Evolutionary conservation across 768 basidiomycete species (phyloP), one percentile per base, ranked within the genome.

Genomic region (Mycena crocata): DNA sequence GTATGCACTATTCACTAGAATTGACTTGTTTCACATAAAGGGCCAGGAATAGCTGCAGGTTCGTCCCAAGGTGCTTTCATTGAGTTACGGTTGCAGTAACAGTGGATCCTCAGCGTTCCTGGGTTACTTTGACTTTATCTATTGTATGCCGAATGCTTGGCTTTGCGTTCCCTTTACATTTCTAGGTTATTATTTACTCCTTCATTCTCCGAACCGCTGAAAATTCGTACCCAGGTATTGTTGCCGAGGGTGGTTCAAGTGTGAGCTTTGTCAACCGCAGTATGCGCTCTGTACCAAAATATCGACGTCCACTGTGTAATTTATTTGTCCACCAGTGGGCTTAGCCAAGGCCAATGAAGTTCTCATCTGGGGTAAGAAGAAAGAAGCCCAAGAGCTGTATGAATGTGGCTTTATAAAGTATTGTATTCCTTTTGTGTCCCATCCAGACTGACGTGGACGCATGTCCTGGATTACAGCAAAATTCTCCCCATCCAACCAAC

Each of bases 121-220:
- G n/a, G 90, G 90, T 1, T 86, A 90, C 64, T 91, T 92, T 64
- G 92, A 93, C 75, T 90, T 93, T 69, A 88, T 93, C 30, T 93
- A 91, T 68, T 83, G 86, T 28, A 75, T 92, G 64, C 87, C 89
- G 2, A 79, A 82, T 61, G 84, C 80, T 0, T 93, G 89, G 87
- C 74, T 93, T 5, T 86, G 86, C 37, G 82, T 88, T 0, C 91
- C 90, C 0, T 93, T 93, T 73, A 84, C 90, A 0, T 90, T 91
- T 69, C 75, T 93, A 24, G 91, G 88, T 84, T 10, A 31, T 32
- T 39, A 45, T 23, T 39, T 21, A 64, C 67, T 30, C 59, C n/a
- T 39, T 62, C 15, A 39, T 62, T 54, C 2, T 24, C 40, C 40
- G 56, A 15, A 48, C 30, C 31, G 69, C 49, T 34, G 15, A 45